Base-by-base conservation (phyloP, 2,329 filamentous ascomycete genomes). In the Pestalotiopsis sp. region DNA sequence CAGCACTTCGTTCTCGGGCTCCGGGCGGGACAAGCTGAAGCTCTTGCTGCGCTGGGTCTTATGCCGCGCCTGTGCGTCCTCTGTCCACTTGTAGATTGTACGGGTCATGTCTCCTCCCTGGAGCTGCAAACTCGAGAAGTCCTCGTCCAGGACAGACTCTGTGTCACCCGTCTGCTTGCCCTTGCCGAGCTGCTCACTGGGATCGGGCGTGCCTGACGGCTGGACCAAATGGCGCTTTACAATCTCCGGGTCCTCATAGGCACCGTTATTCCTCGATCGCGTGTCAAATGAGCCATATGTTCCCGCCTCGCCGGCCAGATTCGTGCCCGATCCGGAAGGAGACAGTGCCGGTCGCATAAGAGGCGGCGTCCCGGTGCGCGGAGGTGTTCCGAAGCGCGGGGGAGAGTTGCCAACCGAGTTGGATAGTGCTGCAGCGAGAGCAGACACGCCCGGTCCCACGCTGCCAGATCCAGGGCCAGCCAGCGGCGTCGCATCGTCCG, bases 51-150 rank as follows among this genome's bases (percentile, higher is more conserved):
- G 90, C 74, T 91, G 89, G 76, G 90, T 84, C 74, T 89, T 89
- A 70, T 85, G 87, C 73, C 91, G 88, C 61, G 89, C 85, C 77
- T 97, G 91, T 65, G 92, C 92, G 78, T 97, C 93, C 79, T 98
- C 94, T 5, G 94, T 94, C 93, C 97, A 99, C 74, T 93, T 92
- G 84, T 99, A 99, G 75, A 99, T 97, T 67, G 95, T 93, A 70
- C 96, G 87, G 27, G 95, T 98, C 68, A 98, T 92, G 78, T 99
- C 96, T 72, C 96, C 96, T 70, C 96, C 96, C 78, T 98, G 97
- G 61, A 99, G 84, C 77, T 91, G 91, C 78, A 99, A 81, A 81
- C 96, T 98, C 38, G 95, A 98, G 79, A 99, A 99, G 69, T 96
- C 93, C 5, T 91, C 89, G 70, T 89, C 87, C 17, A 82, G 71